Conservation (phyloP, 2,329 filamentous ascomycete species). For the Tolypocladium guangdongense region DNA sequence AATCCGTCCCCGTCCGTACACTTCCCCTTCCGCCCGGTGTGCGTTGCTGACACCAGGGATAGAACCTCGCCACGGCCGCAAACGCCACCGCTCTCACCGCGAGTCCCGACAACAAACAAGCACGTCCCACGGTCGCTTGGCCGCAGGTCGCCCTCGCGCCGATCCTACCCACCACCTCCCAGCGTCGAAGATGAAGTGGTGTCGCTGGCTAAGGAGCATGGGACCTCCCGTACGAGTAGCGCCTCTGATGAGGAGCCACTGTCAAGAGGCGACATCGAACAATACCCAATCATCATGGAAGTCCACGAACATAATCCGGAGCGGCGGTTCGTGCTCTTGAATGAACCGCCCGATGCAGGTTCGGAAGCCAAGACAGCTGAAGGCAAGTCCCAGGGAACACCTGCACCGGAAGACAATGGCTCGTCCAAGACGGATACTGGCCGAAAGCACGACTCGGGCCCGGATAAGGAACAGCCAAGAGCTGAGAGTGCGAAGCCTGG, state of each 20-base stretch:
- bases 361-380: neutral
- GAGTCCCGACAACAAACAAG: constrained; percentile 3
- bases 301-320: constrained; percentile 50
- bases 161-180: constrained; percentile 46
- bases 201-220: constrained; percentile 51
- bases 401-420: neutral
- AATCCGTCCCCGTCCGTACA: constrained; percentile 16
- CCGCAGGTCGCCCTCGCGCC: constrained; percentile 6
- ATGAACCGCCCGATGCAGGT: constrained; percentile 14
- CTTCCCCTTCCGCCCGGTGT: neutral
- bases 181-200: constrained; percentile 58
- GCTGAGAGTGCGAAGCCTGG: constrained; percentile 7
- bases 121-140: constrained; percentile 3
- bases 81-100: constrained; percentile 1
- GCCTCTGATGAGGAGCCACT: constrained; percentile 41
- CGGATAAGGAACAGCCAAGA: neutral
- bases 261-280: constrained; percentile 54
- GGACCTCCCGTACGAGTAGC: constrained; percentile 18
- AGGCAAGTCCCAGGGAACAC: neutral
- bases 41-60: constrained; percentile 4
- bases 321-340: constrained; percentile 52
- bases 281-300: constrained; percentile 55
- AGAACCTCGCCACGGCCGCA: constrained; percentile 8
- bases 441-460: neutral
- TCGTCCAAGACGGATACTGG: neutral